Conservation (phyloP, 2,329 filamentous ascomycete species). For the Fusarium proliferatum region DNA sequence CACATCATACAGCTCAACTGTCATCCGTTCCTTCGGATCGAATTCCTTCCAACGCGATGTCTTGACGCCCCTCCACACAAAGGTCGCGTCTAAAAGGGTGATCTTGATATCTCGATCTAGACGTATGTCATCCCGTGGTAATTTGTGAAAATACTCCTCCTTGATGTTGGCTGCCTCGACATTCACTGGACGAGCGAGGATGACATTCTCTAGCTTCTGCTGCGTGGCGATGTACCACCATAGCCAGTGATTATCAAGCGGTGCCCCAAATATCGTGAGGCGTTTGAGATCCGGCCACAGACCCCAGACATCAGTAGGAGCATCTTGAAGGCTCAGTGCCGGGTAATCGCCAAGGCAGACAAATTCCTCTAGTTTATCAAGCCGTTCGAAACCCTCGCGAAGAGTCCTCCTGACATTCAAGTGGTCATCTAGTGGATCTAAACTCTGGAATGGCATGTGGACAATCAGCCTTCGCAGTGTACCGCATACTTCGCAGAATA, state of each 20-base stretch:
- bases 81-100: slow-evolving; percentile 48
- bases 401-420: slow-evolving; percentile 54
- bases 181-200: slow-evolving; percentile 54
- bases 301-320: slow-evolving; percentile 55
- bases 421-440: slow-evolving; percentile 57
- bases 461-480: slow-evolving; percentile 59
- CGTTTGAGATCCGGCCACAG: slow-evolving; percentile 56
- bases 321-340: slow-evolving; percentile 50
- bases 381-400: slow-evolving; percentile 57
- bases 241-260: slow-evolving; percentile 51
- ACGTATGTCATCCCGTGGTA: slow-evolving; percentile 44
- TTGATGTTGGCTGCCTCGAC: slow-evolving; percentile 53
- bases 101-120: slow-evolving; percentile 47
- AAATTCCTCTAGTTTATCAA: slow-evolving; percentile 60
- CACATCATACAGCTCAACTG: slow-evolving; percentile 54
- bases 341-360: slow-evolving; percentile 60
- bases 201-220: slow-evolving; percentile 53
- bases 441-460: slow-evolving; percentile 59
- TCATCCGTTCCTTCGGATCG: slow-evolving; percentile 52
- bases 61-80: slow-evolving; percentile 38
- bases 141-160: slow-evolving; percentile 53
- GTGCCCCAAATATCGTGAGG: slow-evolving; percentile 57
- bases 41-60: slow-evolving; percentile 49
- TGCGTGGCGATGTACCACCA: slow-evolving; percentile 54
- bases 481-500: slow-evolving; percentile 55